These are phyloP conservation scores for Bathelium albidoporum DNA, from an alignment of 495 filamentous ascomycete species.

Conservation along the genomic window DNA sequence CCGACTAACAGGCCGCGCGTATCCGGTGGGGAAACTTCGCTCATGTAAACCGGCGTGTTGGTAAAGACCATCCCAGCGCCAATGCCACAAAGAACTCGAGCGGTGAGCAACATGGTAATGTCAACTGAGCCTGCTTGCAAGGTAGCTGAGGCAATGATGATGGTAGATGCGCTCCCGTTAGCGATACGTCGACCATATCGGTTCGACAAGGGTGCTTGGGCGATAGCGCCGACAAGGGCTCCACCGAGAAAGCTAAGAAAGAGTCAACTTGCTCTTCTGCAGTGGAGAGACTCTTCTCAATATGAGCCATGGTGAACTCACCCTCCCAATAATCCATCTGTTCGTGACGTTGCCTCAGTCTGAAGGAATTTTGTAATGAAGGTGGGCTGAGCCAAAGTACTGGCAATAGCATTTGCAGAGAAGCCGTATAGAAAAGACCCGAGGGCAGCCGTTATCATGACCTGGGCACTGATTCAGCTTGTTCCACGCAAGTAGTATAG, in stretches of 20 bases:
- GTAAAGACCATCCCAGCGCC: slow-evolving; percentile 23
- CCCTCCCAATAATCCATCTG: slow-evolving; percentile 7
- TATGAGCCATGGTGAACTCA: too few relatives aligned
- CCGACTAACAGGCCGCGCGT: slow-evolving; percentile 21
- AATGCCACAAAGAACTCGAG: slow-evolving; percentile 19
- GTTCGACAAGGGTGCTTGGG: slow-evolving; percentile 5
- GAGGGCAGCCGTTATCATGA: slow-evolving; percentile 5
- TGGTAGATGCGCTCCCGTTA: slow-evolving; percentile 18
- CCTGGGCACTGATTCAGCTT: not conserved
- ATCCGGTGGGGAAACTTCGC: slow-evolving; percentile 24
- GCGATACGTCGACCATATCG: slow-evolving; percentile 5
- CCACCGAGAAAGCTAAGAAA: slow-evolving; percentile 8
- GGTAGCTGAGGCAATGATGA: slow-evolving; percentile 14
- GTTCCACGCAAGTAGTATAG: too few relatives aligned
- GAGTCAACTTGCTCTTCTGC: too few relatives aligned
- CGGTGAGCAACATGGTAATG: slow-evolving; percentile 20
- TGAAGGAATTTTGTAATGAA: slow-evolving; percentile 7
- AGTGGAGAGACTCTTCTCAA: too few relatives aligned
- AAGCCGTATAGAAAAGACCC: slow-evolving; percentile 7
- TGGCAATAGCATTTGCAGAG: slow-evolving; percentile 9
- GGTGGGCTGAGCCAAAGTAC: slow-evolving; percentile 4
- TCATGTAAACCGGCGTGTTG: slow-evolving; percentile 26
- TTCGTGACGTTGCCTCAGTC: not conserved
- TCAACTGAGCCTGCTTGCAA: slow-evolving; percentile 17
- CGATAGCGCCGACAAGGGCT: slow-evolving; percentile 2